Conservation (phyloP, 2,329 filamentous ascomycete genomes). For the Hypomyces perniciosus region DNA sequence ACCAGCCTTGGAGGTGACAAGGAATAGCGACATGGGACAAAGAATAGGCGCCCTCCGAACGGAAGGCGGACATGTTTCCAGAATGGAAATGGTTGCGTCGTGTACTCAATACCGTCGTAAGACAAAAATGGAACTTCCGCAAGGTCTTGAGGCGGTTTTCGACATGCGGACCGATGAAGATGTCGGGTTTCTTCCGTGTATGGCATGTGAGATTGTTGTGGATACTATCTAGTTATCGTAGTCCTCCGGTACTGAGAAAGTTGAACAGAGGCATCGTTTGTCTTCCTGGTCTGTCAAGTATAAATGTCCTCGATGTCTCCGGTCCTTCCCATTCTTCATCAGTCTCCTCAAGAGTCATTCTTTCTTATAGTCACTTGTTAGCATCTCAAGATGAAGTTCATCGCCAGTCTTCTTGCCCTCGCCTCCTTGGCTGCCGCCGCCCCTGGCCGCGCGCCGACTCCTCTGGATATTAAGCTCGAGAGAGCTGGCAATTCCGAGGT, state of each 20-base stretch:
- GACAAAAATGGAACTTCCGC: no score
- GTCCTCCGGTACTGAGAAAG: not conserved
- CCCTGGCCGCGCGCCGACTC: slow-evolving; percentile 32
- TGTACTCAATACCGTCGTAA: no score
- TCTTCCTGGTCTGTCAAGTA: not conserved
- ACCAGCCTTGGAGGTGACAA: no score
- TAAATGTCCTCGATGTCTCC: not conserved
- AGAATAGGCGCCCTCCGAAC: no score
- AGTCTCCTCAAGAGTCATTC: not conserved
- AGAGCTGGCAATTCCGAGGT: slow-evolving; percentile 46
- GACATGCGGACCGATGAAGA: no score
- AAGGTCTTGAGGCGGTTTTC: no score
- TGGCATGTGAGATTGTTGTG: no score
- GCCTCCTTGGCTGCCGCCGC: slow-evolving; percentile 31
- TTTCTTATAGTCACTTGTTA: not conserved
- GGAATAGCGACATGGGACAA: no score
- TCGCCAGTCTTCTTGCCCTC: slow-evolving; percentile 29
- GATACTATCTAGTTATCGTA: not conserved
- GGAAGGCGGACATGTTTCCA: no score
- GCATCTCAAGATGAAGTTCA: slow-evolving; percentile 33
- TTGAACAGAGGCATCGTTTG: no score
- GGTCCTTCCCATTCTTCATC: not conserved
- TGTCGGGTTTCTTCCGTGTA: no score
- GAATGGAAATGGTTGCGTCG: no score
- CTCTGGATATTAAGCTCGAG: slow-evolving; percentile 41